A percentile compares a stretch with the other conserved stretches of the same genome.
phyloP scores from a whole-genome alignment of 1,284 basidiomycete species.

The Coriolopsis trogii region DNA sequence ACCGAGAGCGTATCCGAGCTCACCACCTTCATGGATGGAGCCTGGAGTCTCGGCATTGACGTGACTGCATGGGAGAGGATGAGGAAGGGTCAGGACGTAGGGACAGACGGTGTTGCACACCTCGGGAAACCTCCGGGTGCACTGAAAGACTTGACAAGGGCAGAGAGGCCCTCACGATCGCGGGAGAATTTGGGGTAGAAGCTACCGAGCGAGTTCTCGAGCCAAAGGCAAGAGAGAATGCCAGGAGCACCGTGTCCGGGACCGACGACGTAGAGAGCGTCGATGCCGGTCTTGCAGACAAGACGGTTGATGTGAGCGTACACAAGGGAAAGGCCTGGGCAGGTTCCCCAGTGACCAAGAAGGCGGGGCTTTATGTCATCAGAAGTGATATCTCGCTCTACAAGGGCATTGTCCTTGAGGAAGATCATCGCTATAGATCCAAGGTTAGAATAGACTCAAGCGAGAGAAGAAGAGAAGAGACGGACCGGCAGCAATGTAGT shows the following conservation, averaged over 20 bases:
- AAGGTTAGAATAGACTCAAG: background rate
- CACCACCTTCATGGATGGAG: conserved; percentile 88
- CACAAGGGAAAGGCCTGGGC: conserved; percentile 75
- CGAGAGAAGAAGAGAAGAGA: conserved; percentile 3
- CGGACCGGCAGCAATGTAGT: conserved; percentile 68
- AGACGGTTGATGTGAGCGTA: conserved; percentile 84
- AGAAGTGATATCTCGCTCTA: conserved; percentile 58
- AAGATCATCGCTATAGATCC: conserved; percentile 72
- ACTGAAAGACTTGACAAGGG: conserved; percentile 67
- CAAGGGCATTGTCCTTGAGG: conserved; percentile 72
- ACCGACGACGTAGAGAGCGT: conserved; percentile 74
- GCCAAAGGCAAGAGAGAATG: conserved; percentile 78
- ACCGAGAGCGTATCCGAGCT: conserved; percentile 86
- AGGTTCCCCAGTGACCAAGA: conserved; percentile 79
- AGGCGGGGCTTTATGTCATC: conserved; percentile 81
- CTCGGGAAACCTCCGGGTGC: conserved; percentile 70
- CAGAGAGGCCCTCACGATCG: conserved; percentile 63
- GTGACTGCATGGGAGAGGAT: conserved; percentile 45
- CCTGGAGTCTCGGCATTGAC: conserved; percentile 85
- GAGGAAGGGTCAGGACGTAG: background rate
- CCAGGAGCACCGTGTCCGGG: conserved; percentile 85
- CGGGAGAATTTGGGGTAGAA: conserved; percentile 78
- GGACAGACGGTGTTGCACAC: conserved; percentile 31
- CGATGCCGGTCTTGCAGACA: conserved; percentile 61
- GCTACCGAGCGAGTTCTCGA: conserved; percentile 75